Conservation (phyloP, 768 basidiomycete genomes). For the Hericium coralloides region DNA sequence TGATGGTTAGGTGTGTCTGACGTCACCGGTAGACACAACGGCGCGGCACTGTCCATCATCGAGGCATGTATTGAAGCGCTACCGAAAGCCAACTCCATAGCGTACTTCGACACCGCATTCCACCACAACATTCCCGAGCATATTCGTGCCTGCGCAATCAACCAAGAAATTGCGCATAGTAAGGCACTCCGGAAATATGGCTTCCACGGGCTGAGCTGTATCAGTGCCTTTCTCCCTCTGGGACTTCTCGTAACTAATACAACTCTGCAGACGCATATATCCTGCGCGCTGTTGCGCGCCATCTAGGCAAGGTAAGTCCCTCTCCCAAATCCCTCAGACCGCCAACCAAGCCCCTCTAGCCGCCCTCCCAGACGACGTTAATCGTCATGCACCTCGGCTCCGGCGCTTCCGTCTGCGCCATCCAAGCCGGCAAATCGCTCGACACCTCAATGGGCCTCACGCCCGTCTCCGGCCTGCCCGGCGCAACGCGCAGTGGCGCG, state of each 20-base stretch:
- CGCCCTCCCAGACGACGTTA: slow-evolving; percentile 47
- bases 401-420: slow-evolving; percentile 79
- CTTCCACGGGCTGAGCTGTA: slow-evolving; percentile 81
- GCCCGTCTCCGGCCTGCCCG: slow-evolving; percentile 80
- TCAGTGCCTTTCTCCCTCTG: slow-evolving; percentile 8
- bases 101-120: slow-evolving; percentile 86
- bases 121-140: slow-evolving; percentile 69
- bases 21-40: slow-evolving; percentile 45
- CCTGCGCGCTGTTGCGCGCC: slow-evolving; percentile 47
- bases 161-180: slow-evolving; percentile 47
- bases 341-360: slow-evolving; percentile 18
- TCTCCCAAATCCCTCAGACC: background rate
- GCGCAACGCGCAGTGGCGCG: slow-evolving; percentile 77
- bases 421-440: slow-evolving; percentile 61
- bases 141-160: slow-evolving; percentile 73
- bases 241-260: background rate
- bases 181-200: slow-evolving; percentile 83
- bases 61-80: slow-evolving; percentile 51
- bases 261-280: slow-evolving; percentile 55
- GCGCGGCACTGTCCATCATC: slow-evolving; percentile 51
- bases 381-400: slow-evolving; percentile 85
- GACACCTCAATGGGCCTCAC: slow-evolving; percentile 94
- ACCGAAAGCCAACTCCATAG: slow-evolving; percentile 62
- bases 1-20: background rate
- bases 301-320: slow-evolving; percentile 42